A percentile compares a stretch with the other conserved stretches of the same genome.
Evolutionary conservation across 139 green algal species (phyloP).

Genomic region (Chlorella sp.): DNA sequence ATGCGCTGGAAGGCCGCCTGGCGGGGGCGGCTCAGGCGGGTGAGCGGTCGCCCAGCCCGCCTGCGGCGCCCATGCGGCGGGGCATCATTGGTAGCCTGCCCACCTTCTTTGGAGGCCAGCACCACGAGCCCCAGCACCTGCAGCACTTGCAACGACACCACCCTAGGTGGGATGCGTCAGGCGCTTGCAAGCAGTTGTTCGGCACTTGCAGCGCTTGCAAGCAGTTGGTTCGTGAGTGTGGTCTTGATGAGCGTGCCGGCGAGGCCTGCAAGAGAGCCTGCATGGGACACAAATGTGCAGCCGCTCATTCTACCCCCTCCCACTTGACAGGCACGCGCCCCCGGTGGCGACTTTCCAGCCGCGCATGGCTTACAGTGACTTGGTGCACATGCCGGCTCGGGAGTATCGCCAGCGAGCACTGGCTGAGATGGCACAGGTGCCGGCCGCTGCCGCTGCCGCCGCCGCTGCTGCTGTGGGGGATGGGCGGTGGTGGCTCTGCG

Average conservation of each 20-base stretch:
- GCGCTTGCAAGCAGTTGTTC: no score
- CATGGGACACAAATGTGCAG: no score
- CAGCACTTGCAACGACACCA: background rate
- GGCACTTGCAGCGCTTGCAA: no score
- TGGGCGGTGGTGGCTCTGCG: no score
- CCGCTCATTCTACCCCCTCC: background rate
- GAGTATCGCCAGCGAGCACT: conserved; percentile 62
- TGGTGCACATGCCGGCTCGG: conserved; percentile 51
- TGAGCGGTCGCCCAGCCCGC: conserved; percentile 29
- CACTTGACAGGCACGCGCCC: conserved; percentile 13
- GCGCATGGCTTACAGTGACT: conserved; percentile 24
- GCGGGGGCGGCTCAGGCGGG: background rate
- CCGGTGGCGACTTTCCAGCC: conserved; percentile 27
- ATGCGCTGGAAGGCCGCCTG: no score
- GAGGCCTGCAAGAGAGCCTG: no score
- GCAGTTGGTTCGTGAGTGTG: no score
- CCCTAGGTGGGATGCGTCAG: background rate
- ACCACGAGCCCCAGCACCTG: background rate
- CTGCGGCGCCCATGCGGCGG: background rate
- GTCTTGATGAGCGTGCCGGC: no score
- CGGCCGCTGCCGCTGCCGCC: no score
- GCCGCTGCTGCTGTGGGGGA: no score
- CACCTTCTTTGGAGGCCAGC: background rate
- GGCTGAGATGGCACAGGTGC: conserved; percentile 64
- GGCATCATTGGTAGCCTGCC: conserved; percentile 16